Evolutionary conservation across 164 flowering plant species (phyloP).

Genomic region (Chimonanthus salicifolius): DNA sequence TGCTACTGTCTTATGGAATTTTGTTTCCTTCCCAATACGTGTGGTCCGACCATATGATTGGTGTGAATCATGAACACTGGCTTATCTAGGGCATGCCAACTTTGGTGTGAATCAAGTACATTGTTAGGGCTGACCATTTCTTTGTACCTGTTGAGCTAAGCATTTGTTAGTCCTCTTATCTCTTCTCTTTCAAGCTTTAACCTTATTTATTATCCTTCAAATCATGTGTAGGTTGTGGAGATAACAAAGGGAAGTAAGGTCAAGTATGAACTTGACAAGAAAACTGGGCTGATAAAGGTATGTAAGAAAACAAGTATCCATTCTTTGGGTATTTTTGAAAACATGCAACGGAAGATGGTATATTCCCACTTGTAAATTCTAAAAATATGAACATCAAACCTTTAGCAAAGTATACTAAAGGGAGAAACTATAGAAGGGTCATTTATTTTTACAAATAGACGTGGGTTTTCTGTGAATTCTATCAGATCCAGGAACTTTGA

Average conservation of each 20-base stretch:
- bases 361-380: background rate
- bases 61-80: background rate
- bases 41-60: background rate
- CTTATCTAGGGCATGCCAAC: background rate
- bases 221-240: constrained; percentile 54
- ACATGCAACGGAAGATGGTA: too few relatives aligned
- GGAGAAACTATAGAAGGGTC: background rate
- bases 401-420: background rate
- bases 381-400: background rate
- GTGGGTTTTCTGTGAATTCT: background rate
- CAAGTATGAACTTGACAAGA: constrained; percentile 82
- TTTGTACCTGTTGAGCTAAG: background rate
- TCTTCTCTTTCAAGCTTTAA: background rate
- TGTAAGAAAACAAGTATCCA: background rate
- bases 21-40: background rate
- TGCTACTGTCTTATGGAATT: background rate
- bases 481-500: background rate
- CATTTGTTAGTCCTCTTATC: background rate
- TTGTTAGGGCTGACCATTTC: background rate
- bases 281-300: constrained; percentile 79
- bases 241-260: constrained; percentile 79
- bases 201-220: background rate
- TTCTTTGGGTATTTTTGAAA: background rate
- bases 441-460: too few relatives aligned
- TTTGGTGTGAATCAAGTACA: background rate